Evolutionary conservation across 306 rosid genomes (phyloP), one percentile per base, ranked within the genome.

Genomic region (Prunus mume): DNA sequence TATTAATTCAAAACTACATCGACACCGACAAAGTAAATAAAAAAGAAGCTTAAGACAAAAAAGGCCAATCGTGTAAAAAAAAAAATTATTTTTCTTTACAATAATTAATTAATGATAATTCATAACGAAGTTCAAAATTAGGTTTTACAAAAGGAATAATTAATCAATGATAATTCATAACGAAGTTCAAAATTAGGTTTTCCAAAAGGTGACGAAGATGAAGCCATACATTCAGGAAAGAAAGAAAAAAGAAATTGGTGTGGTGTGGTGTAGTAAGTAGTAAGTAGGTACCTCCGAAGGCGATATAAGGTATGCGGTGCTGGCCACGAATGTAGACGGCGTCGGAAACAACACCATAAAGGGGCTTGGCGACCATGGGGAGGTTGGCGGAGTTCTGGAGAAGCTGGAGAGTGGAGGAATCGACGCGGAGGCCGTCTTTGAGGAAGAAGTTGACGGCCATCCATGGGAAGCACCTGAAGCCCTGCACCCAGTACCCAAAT

Each of bases 341-440:
- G 20, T 92, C 98, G 3, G 98, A 92, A 71, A 95, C 58, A 38
- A 95, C 75, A 55, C 97, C 97, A 81, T 84, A 90, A 58, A 95
- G 66, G 6, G 98, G 98, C 75, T 95, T 95, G 0, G 96, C 97
- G 60, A 92, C 90, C 98, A 92, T 95, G 9, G 98, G 98, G 66
- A 92, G 89, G 75, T 90, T 92, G 14, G 96, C 95, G 3, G 96
- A 92, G 82, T 81, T 92, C 85, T 76, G 97, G 25, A 95, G 97
- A 69, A 95, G 61, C 78, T 95, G 98, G 3, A 95, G 89, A 63
- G 91, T 89, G 19, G 96, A 85, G 64, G 97, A 90, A 27, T 92
- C 88, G n/a, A 90, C 96, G 52, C 78, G 84, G 68, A 95, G 88
- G 0, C 83, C 90, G 77, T 95, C 98, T 55, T 95, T 95, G 58